phyloP scores from a whole-genome alignment of 495 filamentous ascomycete species.

The Hyaloscypha variabilis region DNA sequence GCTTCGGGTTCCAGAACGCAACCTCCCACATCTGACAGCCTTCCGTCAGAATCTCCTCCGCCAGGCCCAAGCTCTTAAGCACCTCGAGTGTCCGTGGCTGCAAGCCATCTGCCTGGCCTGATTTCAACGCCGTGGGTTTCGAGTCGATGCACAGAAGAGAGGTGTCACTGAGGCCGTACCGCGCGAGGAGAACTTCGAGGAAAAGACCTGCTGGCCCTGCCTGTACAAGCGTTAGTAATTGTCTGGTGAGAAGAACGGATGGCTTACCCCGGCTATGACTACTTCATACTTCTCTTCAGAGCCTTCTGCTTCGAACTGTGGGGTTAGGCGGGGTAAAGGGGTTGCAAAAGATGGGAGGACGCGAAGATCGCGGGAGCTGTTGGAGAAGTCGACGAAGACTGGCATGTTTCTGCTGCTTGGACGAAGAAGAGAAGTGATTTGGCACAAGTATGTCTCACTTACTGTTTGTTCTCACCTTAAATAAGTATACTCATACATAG shows the following conservation, averaged over 20 bases:
- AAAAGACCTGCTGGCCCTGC: slow-evolving; percentile 54
- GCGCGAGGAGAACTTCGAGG: slow-evolving; percentile 47
- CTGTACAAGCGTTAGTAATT: slow-evolving; percentile 18
- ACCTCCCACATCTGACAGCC: slow-evolving; percentile 29
- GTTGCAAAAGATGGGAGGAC: slow-evolving; percentile 45
- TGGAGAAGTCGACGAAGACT: slow-evolving; percentile 46
- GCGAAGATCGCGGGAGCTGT: slow-evolving; percentile 43
- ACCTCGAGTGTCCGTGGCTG: slow-evolving; percentile 35
- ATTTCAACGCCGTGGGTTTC: slow-evolving; percentile 44
- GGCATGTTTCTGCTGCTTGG: slow-evolving; percentile 38
- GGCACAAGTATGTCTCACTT: background rate
- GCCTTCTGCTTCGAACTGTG: slow-evolving; percentile 20
- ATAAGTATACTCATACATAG: background rate
- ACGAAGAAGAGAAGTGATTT: background rate
- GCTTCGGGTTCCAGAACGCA: slow-evolving; percentile 31
- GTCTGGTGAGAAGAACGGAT: background rate
- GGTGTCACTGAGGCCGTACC: slow-evolving; percentile 43
- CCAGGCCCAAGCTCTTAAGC: slow-evolving; percentile 35
- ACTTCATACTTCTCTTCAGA: slow-evolving; percentile 44
- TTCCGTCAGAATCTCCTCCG: slow-evolving; percentile 25
- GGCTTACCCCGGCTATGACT: slow-evolving; percentile 40
- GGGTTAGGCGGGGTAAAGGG: slow-evolving; percentile 38
- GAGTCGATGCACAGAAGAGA: slow-evolving; percentile 50
- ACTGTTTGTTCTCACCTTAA: background rate
- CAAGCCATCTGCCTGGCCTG: slow-evolving; percentile 36